Evolutionary conservation across 371 early-diverging fungal genomes (phyloP), one percentile per base, ranked within the genome.

Genomic region (Apophysomyces variabilis): DNA sequence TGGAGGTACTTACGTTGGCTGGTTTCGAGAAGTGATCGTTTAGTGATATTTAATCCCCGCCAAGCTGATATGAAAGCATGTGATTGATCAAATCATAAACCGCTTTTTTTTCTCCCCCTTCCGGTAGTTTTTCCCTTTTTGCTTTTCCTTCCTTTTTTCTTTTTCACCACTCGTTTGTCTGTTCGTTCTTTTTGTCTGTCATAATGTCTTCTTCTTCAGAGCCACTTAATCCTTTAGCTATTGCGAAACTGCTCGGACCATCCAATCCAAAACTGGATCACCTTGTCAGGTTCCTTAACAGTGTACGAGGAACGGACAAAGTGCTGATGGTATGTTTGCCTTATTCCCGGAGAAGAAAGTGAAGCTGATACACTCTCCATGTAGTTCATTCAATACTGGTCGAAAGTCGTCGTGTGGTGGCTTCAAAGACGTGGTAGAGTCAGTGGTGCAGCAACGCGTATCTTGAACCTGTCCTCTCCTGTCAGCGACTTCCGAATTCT

Each of bases 271-370:
- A 74, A 16, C 78, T 93, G 16, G 92, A 92, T 69, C 90, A 87
- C 43, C 70, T 92, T n/a, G 78, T 92, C 21, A 87, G 91, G 21
- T 93, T 92, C 66, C 73, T 93, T 54, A 86, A 84, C 69, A 82
- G 89, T 56, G 90, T 88, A 50, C 85, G 93, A 56, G 96, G 98
- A 35, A 94, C 95, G 16, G 98, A 97, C 84, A 97, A 97, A 84
- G 90, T 92, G 35, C 81, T 96, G 66, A 96, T 96, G 98, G 94
- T 95, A 87, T 79, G 73, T 14, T 32, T 18, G 46, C 4, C 61
- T 54, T 18, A 57, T 35, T 45, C 39, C 59, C 62, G 21, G 37
- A 37, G 39, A 57, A 7, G 43, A 7, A 60, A 21, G 32, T 61
- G 26, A 5, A 50, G 21, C 16, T 16, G 9, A 50, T 21, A 7